These are phyloP conservation scores for Pyrenophora tritici-repentis DNA, from an alignment of 2,329 filamentous ascomycete genomes.

Conservation along the genomic window DNA sequence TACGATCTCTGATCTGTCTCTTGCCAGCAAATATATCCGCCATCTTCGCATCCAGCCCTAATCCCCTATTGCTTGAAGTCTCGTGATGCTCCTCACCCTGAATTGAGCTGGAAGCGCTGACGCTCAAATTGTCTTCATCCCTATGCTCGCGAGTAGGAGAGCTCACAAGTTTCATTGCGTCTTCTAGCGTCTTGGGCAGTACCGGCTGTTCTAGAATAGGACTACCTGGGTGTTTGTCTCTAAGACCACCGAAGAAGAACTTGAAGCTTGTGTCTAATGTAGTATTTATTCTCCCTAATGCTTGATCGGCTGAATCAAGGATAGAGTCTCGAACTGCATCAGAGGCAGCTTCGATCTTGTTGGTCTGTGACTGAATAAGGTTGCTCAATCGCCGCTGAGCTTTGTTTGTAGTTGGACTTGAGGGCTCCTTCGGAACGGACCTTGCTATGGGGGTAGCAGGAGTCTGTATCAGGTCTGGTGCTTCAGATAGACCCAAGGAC, in stretches of 20 bases:
- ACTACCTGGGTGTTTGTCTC: constrained; percentile 62
- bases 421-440: constrained; percentile 27
- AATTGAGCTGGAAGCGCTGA: constrained; percentile 59
- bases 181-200: constrained; percentile 88
- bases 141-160: constrained; percentile 61
- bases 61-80: constrained; percentile 35
- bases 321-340: constrained; percentile 72
- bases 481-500: constrained; percentile 45
- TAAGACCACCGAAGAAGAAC: constrained; percentile 86
- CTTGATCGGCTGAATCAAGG: constrained; percentile 85
- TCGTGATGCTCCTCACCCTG: constrained; percentile 50
- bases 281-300: constrained; percentile 87
- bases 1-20: constrained; percentile 69
- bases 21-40: constrained; percentile 73
- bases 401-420: constrained; percentile 50
- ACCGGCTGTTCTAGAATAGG: constrained; percentile 48
- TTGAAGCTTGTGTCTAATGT: constrained; percentile 92
- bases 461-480: constrained; percentile 46
- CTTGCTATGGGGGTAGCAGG: constrained; percentile 43
- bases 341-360: constrained; percentile 78
- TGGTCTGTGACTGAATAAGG: constrained; percentile 81
- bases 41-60: constrained; percentile 62
- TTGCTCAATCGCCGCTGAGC: constrained; percentile 81
- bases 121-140: constrained; percentile 57
- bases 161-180: constrained; percentile 85